phyloP scores from a whole-genome alignment of 306 rosid species.

The Biancaea sappan region DNA sequence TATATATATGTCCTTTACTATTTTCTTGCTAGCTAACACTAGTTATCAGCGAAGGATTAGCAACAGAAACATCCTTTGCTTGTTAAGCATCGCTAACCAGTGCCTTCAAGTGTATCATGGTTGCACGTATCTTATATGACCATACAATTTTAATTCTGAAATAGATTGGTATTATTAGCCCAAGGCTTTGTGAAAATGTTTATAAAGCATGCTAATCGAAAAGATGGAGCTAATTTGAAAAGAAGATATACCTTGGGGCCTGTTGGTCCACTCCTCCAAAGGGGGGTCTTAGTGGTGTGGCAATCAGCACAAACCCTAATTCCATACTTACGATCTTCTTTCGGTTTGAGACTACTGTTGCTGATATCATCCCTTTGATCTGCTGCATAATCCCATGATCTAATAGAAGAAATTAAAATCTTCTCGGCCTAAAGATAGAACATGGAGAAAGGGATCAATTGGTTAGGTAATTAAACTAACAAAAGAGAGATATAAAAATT shows the following conservation, averaged over 20 bases:
- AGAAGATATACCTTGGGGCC: conserved; percentile 84
- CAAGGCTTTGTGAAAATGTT: background rate
- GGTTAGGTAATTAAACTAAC: background rate
- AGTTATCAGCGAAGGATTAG: too few species aligned
- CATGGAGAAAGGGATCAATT: background rate
- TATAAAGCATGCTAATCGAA: background rate
- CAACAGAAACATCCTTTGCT: too few species aligned
- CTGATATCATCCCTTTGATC: conserved; percentile 46
- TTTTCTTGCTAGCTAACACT: too few species aligned
- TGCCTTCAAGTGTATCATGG: too few species aligned
- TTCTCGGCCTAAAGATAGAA: conserved; percentile 49
- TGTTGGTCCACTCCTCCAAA: conserved; percentile 94
- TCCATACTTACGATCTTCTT: conserved; percentile 2
- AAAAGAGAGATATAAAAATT: background rate
- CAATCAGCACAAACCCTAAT: conserved; percentile 89
- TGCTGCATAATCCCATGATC: conserved; percentile 66
- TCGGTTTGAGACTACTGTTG: conserved; percentile 37
- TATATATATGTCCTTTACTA: too few species aligned
- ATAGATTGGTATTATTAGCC: background rate
- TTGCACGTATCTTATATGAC: too few species aligned
- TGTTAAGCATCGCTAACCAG: too few species aligned
- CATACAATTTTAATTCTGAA: too few species aligned
- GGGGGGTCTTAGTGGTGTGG: conserved; percentile 90
- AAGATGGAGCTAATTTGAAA: background rate
- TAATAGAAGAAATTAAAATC: conserved; percentile 29